A percentile compares a stretch with the other conserved stretches of the same genome.
Evolutionary conservation across 2,329 filamentous ascomycete species (phyloP).

Genomic region (Aspergillus caelatus): DNA sequence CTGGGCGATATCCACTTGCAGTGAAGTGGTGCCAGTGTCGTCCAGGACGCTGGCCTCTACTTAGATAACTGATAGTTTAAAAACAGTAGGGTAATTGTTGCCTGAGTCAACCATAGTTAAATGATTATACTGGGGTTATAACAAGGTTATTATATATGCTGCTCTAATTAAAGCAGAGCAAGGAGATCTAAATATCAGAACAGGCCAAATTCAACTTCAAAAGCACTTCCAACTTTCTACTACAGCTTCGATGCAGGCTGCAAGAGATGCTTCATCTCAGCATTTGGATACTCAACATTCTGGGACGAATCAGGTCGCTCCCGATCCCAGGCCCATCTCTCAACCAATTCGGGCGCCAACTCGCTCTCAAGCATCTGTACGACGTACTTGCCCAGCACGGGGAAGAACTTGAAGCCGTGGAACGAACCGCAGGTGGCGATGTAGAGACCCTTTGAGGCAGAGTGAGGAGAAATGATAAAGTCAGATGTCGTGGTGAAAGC

Average conservation of each 20-base stretch:
- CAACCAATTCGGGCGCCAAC: neutral
- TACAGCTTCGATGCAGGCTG: neutral
- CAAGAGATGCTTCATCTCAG: neutral
- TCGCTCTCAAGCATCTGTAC: neutral
- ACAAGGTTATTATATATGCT: no score
- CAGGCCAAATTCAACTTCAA: neutral
- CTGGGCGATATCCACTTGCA: no score
- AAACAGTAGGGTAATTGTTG: no score
- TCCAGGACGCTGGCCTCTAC: no score
- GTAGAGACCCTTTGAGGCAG: neutral
- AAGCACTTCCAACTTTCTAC: neutral
- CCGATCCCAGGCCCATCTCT: neutral
- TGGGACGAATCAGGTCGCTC: neutral
- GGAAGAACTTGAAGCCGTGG: neutral
- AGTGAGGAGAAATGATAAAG: neutral
- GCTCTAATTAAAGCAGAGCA: no score
- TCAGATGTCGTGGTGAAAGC: neutral
- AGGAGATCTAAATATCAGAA: no score
- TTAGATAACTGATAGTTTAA: no score
- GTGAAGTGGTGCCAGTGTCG: no score
- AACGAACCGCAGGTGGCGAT: neutral
- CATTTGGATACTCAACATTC: neutral
- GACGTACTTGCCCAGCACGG: neutral
- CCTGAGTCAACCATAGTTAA: no score
- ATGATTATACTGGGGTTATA: no score